Conservation (phyloP, 345 rosid genomes). For the Boechera divaricarpa region DNA sequence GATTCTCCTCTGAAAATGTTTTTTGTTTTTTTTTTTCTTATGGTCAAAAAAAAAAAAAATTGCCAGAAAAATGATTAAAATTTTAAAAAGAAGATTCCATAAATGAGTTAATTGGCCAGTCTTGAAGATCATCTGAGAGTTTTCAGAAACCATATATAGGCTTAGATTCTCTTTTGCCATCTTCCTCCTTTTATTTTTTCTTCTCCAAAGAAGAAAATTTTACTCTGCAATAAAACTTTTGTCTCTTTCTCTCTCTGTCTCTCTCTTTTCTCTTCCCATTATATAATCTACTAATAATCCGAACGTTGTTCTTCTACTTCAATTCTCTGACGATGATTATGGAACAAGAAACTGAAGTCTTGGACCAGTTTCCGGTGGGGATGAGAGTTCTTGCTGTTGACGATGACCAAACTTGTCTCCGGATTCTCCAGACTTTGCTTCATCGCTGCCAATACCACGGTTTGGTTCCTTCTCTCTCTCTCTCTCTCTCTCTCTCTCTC, state of each 20-base stretch:
- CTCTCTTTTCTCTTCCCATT: constrained; percentile 11
- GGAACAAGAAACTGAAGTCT: constrained; percentile 48
- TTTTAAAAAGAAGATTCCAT: constrained; percentile 11
- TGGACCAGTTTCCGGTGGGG: constrained; percentile 73
- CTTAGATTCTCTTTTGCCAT: constrained; percentile 47
- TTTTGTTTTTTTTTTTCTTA: constrained; percentile 21
- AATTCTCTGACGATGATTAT: constrained; percentile 52
- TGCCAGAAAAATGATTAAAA: neutral
- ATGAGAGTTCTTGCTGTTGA: constrained; percentile 88
- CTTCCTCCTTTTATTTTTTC: constrained; percentile 18
- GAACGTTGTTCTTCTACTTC: neutral
- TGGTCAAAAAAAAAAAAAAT: neutral
- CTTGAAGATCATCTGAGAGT: constrained; percentile 21
- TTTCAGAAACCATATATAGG: constrained; percentile 35
- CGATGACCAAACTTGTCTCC: constrained; percentile 76
- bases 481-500: too few species aligned
- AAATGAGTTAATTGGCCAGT: constrained; percentile 31
- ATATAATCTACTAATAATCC: constrained; percentile 13
- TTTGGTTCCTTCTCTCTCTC: constrained; percentile 49
- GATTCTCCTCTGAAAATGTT: constrained; percentile 27
- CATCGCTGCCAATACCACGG: constrained; percentile 73
- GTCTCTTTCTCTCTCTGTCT: constrained; percentile 19
- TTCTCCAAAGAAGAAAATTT: neutral
- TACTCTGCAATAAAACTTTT: neutral
- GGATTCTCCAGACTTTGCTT: constrained; percentile 62